Percentiles rank a stretch among this genome's conserved stretches.
Evolutionary conservation across 768 basidiomycete species (phyloP).

Genomic region (Auricularia sp.): DNA sequence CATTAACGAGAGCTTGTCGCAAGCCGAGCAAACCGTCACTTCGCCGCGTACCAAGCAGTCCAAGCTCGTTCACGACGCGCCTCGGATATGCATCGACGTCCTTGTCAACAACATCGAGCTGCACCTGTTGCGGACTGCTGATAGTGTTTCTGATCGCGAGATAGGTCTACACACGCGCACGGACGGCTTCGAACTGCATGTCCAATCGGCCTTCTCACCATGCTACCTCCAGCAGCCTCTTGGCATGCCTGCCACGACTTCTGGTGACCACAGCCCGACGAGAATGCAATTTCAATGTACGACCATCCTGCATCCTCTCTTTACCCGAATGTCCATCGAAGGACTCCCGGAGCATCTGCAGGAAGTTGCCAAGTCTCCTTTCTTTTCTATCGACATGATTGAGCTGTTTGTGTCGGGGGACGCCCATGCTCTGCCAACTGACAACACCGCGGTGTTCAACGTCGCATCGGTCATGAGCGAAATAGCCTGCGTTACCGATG

Average conservation of each 20-base stretch:
- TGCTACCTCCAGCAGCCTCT: constrained; percentile 15
- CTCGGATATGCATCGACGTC: constrained; percentile 39
- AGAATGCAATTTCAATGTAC: constrained; percentile 28
- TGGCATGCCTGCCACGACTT: constrained; percentile 22
- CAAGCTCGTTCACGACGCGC: constrained; percentile 27
- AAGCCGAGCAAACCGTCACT: constrained; percentile 9
- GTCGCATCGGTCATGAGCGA: constrained; percentile 35
- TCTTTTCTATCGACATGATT: constrained; percentile 50
- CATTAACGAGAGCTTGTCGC: constrained; percentile 31
- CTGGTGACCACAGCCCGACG: constrained; percentile 14
- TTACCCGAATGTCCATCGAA: not conserved
- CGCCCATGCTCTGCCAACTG: constrained; percentile 41
- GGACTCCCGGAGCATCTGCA: constrained; percentile 1
- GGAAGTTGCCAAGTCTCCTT: constrained; percentile 15
- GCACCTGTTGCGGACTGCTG: constrained; percentile 40
- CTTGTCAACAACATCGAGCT: constrained; percentile 40
- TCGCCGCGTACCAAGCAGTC: constrained; percentile 13
- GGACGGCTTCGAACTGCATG: constrained; percentile 38
- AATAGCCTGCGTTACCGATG: constrained; percentile 43
- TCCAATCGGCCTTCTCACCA: constrained; percentile 33
- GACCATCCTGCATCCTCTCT: not conserved
- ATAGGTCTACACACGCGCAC: constrained; percentile 48
- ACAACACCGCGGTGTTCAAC: constrained; percentile 37
- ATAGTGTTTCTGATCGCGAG: constrained; percentile 29
- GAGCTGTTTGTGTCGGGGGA: constrained; percentile 37